Evolutionary conservation across 2,329 filamentous ascomycete genomes (phyloP).

Genomic region (Bipolaris cookei): DNA sequence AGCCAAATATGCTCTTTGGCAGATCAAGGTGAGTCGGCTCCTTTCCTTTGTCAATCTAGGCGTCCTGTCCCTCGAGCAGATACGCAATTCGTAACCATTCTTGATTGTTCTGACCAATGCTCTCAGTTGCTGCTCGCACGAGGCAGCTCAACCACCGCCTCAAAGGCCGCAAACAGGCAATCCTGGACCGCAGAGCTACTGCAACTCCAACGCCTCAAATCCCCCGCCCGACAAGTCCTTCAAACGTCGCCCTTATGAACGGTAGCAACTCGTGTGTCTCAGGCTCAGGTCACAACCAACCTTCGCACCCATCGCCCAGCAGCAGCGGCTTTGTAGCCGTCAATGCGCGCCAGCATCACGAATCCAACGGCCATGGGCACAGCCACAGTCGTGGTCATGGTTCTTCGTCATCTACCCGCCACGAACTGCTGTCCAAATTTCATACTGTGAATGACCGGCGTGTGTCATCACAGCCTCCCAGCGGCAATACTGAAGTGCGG

Average conservation of each 20-base stretch:
- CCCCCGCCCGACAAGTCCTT: slow-evolving; percentile 47
- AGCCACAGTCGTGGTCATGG: slow-evolving; percentile 50
- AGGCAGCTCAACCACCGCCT: slow-evolving; percentile 82
- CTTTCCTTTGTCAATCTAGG: background rate
- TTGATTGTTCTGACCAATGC: slow-evolving; percentile 7
- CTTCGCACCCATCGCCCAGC: slow-evolving; percentile 48
- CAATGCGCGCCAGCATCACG: slow-evolving; percentile 57
- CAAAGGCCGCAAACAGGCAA: slow-evolving; percentile 75
- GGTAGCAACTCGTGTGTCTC: slow-evolving; percentile 39
- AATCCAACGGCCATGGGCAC: slow-evolving; percentile 33
- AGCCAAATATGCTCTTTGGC: slow-evolving; percentile 79
- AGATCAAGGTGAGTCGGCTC: slow-evolving; percentile 67
- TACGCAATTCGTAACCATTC: background rate
- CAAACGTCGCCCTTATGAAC: slow-evolving; percentile 53
- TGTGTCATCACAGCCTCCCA: slow-evolving; percentile 36
- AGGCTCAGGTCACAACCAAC: slow-evolving; percentile 9
- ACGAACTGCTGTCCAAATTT: slow-evolving; percentile 68
- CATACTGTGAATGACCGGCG: slow-evolving; percentile 64
- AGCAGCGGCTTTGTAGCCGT: slow-evolving; percentile 64
- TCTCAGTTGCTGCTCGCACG: slow-evolving; percentile 68
- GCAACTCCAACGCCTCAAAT: slow-evolving; percentile 50
- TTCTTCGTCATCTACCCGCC: slow-evolving; percentile 62
- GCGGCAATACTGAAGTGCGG: slow-evolving; percentile 30
- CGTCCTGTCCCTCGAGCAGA: background rate
- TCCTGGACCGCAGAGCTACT: slow-evolving; percentile 66